Conservation (phyloP, 2,329 filamentous ascomycete species). For the Ophioceras dolichostomum region DNA sequence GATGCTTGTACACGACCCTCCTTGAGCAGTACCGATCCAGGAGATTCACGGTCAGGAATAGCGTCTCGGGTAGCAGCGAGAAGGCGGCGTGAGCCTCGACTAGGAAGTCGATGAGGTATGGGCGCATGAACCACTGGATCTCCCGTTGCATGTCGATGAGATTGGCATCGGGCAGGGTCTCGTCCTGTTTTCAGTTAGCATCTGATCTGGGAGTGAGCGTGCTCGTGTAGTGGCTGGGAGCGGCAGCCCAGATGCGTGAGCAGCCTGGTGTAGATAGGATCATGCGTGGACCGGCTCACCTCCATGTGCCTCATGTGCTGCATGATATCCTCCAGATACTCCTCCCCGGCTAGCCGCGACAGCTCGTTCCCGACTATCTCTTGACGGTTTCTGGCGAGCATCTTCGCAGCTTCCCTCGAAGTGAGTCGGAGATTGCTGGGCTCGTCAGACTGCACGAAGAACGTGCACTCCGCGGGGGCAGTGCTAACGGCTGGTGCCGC, state of each 20-base stretch:
- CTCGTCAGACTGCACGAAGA: slow-evolving; percentile 46
- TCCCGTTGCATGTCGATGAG: slow-evolving; percentile 98
- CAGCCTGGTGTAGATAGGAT: neutral
- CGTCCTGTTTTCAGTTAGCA: slow-evolving; percentile 48
- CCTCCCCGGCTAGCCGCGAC: slow-evolving; percentile 70
- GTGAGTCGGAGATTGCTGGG: slow-evolving; percentile 44
- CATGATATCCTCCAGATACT: slow-evolving; percentile 91
- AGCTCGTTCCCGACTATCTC: slow-evolving; percentile 83
- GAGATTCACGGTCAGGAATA: slow-evolving; percentile 93
- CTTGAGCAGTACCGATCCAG: slow-evolving; percentile 96
- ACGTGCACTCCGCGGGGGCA: slow-evolving; percentile 29
- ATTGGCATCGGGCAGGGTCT: slow-evolving; percentile 89
- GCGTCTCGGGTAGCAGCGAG: slow-evolving; percentile 78
- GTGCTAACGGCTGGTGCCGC: no score
- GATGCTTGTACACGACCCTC: slow-evolving; percentile 95
- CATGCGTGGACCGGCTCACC: slow-evolving; percentile 28
- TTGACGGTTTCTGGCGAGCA: slow-evolving; percentile 71
- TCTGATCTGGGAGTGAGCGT: neutral
- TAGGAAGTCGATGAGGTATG: slow-evolving; percentile 95
- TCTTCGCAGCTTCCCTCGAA: slow-evolving; percentile 63
- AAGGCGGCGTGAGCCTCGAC: slow-evolving; percentile 94
- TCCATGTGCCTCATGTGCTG: slow-evolving; percentile 95
- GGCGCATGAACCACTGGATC: slow-evolving; percentile 98
- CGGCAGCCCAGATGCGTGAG: neutral
- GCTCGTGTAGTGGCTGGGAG: neutral